Base-by-base conservation (phyloP, 2,329 filamentous ascomycete genomes). In the Penicillium sp. region DNA sequence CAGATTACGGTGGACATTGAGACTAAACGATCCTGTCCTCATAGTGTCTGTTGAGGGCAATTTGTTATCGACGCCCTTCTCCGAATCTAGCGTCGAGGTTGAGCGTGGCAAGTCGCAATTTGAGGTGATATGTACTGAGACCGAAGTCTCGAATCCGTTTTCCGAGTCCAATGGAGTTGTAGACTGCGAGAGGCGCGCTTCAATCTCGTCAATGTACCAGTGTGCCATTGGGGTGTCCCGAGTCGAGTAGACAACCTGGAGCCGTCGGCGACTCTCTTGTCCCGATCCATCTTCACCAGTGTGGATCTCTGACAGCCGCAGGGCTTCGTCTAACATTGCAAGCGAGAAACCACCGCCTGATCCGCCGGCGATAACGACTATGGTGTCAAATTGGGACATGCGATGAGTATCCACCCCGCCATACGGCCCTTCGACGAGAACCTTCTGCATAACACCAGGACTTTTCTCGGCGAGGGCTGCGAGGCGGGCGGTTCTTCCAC, bases 401-500 rank as follows among this genome's bases (percentile, higher is more conserved):
- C 72, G 66, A 9, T 67, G 66, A 11, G 77, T 69, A 36, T 84
- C 71, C 18, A 67, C 59, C 2, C 83, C 84, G 1, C 85, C 83
- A 58, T 86, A 87, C 0, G 85, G 84, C 0, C 85, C 84, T 46
- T 87, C 84, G 0, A 87, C 63, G 3, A 84, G 67, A 0, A 86
- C 80, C 0, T 74, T 75, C 13, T 84, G 74, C 0, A 68, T 65
- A 0, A 65, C 60, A 2, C 72, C 74, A 0, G 83, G 76, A 14
- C 70, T 64, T 19, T 75, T 69, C 11, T 62, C 50, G 0, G 79
- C 79, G 6, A 77, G 60, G 0, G 69, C 72, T 2, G 76, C 75
- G 1, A 85, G 72, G 0, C 77, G 73, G 0, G 69, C 74, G 0
- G 84, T 86, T 11, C 85, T 66, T 0, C 84, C 84, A 0, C 74